These are phyloP conservation scores for Rhodosporidiobolus sp. DNA, from an alignment of 768 basidiomycete species.

Conservation along the genomic window DNA sequence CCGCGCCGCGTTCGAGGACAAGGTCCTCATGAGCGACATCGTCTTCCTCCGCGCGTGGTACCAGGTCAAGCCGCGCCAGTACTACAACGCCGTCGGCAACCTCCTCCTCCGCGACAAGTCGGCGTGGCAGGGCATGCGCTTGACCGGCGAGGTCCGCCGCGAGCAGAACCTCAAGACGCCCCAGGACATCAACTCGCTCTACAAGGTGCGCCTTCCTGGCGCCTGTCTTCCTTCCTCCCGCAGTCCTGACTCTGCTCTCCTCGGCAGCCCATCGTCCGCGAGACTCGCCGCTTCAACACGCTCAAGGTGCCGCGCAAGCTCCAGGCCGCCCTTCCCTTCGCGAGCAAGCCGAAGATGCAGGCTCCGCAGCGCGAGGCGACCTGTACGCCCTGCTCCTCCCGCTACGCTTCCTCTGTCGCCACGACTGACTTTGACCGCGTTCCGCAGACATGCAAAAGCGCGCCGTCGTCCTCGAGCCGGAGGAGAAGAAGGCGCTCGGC, in stretches of 20 bases:
- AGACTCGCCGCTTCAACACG: constrained; percentile 81
- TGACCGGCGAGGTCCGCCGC: constrained; percentile 87
- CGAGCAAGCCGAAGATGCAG: constrained; percentile 84
- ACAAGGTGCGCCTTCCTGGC: constrained; percentile 57
- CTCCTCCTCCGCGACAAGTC: constrained; percentile 74
- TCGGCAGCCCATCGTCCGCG: constrained; percentile 64
- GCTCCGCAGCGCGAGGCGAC: constrained; percentile 58
- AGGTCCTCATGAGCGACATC: constrained; percentile 91
- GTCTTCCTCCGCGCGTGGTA: constrained; percentile 97
- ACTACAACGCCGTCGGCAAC: constrained; percentile 94
- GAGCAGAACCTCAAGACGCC: constrained; percentile 82
- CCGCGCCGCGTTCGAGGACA: constrained; percentile 97
- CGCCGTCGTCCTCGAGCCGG: constrained; percentile 90
- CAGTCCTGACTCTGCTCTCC: neutral
- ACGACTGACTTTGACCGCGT: neutral
- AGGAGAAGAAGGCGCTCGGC: constrained; percentile 87
- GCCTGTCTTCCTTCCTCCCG: neutral
- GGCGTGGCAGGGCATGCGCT: constrained; percentile 85
- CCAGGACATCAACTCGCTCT: constrained; percentile 74
- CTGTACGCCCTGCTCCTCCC: constrained; percentile 17
- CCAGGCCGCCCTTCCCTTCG: constrained; percentile 85
- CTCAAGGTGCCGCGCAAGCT: constrained; percentile 82
- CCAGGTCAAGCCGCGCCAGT: constrained; percentile 87
- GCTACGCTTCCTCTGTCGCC: neutral
- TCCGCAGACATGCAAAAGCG: constrained; percentile 72